These are phyloP conservation scores for Starmerella vitae DNA, from an alignment of 805 yeast species.

Conservation along the genomic window DNA sequence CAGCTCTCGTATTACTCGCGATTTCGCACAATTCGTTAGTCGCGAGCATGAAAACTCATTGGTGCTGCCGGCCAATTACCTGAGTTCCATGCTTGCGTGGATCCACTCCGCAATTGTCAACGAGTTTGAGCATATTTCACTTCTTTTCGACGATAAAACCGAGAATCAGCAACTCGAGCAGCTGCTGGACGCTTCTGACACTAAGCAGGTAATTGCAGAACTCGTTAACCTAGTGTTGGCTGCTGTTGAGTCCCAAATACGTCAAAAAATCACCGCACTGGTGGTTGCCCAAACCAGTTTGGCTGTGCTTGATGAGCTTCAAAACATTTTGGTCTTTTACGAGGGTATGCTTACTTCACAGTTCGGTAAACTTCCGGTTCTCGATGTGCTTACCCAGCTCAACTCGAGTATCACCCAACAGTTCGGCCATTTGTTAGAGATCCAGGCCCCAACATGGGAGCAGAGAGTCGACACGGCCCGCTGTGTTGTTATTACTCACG, in stretches of 20 bases:
- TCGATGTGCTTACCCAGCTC: slow-evolving; percentile 23
- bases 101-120: slow-evolving; percentile 75
- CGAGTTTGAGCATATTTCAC: slow-evolving; percentile 63
- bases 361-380: slow-evolving; percentile 25
- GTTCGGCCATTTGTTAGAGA: slow-evolving; percentile 45
- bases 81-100: slow-evolving; percentile 81
- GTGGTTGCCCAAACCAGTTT: slow-evolving; percentile 52
- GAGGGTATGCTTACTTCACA: slow-evolving; percentile 43
- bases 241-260: slow-evolving; percentile 45
- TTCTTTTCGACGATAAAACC: slow-evolving; percentile 37
- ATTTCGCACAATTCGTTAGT: slow-evolving; percentile 38
- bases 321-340: slow-evolving; percentile 55
- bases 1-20: slow-evolving; percentile 48
- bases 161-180: slow-evolving; percentile 6
- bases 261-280: slow-evolving; percentile 52
- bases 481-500: slow-evolving; percentile 40
- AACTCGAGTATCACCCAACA: slow-evolving; percentile 30
- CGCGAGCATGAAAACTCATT: slow-evolving; percentile 27
- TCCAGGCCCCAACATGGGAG: slow-evolving; percentile 28
- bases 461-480: slow-evolving; percentile 41
- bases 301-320: slow-evolving; percentile 42
- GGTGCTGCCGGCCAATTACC: slow-evolving; percentile 67
- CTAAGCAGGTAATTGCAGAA: slow-evolving; percentile 15
- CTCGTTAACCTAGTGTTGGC: slow-evolving; percentile 36
- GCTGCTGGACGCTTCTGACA: slow-evolving; percentile 13